phyloP scores from a whole-genome alignment of 2,329 filamentous ascomycete genomes.

The Sclerotinia sclerotiorum region DNA sequence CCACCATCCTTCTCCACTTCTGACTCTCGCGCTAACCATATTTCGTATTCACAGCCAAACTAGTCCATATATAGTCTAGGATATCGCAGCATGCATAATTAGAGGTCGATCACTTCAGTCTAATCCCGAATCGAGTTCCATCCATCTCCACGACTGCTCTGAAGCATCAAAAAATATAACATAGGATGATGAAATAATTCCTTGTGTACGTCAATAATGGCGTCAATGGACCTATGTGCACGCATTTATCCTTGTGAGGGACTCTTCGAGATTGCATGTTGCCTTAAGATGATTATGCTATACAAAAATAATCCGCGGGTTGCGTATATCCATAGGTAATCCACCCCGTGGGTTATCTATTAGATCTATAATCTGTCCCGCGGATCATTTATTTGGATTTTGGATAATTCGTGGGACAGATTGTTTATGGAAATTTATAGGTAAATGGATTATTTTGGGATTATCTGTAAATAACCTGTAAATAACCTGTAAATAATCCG shows the following conservation, averaged over 20 bases:
- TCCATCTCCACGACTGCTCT: background rate
- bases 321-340: too few relatives aligned
- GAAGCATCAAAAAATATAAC: background rate
- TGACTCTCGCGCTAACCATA: conserved; percentile 1
- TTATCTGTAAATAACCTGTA: too few relatives aligned
- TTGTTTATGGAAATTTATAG: too few relatives aligned
- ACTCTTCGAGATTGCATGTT: background rate
- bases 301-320: too few relatives aligned
- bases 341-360: too few relatives aligned
- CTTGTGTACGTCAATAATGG: background rate
- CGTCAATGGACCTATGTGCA: background rate
- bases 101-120: background rate
- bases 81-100: background rate
- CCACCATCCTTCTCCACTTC: background rate
- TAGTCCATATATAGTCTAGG: background rate
- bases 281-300: too few relatives aligned
- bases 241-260: background rate
- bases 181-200: background rate
- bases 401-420: too few relatives aligned
- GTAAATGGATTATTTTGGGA: too few relatives aligned
- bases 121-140: background rate
- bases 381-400: too few relatives aligned
- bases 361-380: too few relatives aligned
- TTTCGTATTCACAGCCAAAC: background rate
- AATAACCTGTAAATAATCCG: too few relatives aligned